Base-by-base conservation (phyloP, 768 basidiomycete species). In the Kwoniella newhampshirensis region DNA sequence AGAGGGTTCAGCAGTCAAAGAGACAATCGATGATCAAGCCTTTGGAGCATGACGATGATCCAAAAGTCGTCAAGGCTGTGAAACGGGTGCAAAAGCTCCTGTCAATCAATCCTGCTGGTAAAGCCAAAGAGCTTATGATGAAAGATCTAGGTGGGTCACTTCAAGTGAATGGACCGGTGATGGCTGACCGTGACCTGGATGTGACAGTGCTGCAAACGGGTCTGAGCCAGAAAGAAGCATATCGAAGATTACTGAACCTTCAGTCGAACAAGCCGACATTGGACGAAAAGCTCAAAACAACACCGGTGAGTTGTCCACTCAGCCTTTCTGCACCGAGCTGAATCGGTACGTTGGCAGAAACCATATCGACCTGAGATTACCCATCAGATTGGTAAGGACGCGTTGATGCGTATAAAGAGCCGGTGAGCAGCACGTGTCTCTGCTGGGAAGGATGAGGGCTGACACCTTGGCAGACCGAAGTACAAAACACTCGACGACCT, bases 401-500 rank as follows among this genome's bases (percentile, higher is more conserved):
- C 40, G 32, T 32, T 6, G 7, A 13, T 13, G 32, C 32, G 13
- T 6, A 13, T n/a, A 42, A 23, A 42, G 40, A 42, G 18, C 6
- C 7, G 17, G 40, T 23, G 21, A 5, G 40, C 17, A n/a, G 39
- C 26, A 7, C 17, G 43, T 30, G 39, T 40, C 25, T 12, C 13
- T 32, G 32, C 32, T 6, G 13, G 7, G 32, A 6, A 13, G 13
- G 32, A 13, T 6, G n/a, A 49, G 17, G 37, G 62, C 20, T 42
- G 48, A 15, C 47, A n/a, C n/a, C n/a, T n/a, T n/a, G n/a, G n/a
- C n/a, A n/a, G n/a, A n/a, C n/a, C n/a, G n/a, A n/a, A n/a, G n/a
- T n/a, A n/a, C n/a, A n/a, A 61, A 3, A 53, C 61, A 21, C 37
- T 66, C 20, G 37, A 54, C 5, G 25, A 32, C 11, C 17, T 62